These are phyloP conservation scores for Rachicladosporium sp. DNA, from an alignment of 2,329 filamentous ascomycete genomes.

Conservation along the genomic window DNA sequence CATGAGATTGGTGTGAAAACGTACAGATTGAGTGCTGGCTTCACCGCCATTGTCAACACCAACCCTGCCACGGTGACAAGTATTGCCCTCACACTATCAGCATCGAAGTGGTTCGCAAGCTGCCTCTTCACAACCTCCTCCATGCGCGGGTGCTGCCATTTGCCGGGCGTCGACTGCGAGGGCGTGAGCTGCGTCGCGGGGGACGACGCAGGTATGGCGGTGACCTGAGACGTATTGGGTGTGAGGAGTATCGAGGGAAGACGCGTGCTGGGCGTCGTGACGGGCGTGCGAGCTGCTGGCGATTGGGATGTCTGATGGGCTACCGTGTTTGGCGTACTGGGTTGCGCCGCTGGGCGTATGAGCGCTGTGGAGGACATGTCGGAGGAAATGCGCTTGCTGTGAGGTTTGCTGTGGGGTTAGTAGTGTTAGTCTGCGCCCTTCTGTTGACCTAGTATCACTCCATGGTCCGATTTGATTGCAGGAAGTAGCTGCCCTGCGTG, in stretches of 20 bases:
- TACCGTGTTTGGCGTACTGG: no score
- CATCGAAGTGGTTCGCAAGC: constrained; percentile 64
- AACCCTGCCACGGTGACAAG: constrained; percentile 53
- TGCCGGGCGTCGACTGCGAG: constrained; percentile 39
- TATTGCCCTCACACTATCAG: constrained; percentile 61
- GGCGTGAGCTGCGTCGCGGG: constrained; percentile 9
- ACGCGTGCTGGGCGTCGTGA: no score
- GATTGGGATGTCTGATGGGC: no score
- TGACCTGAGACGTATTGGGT: constrained; percentile 1
- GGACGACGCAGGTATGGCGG: constrained; percentile 1
- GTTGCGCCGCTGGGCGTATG: constrained; percentile 2
- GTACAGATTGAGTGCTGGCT: constrained; percentile 24
- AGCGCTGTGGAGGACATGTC: constrained; percentile 18
- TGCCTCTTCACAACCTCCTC: constrained; percentile 76
- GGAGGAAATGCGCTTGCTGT: constrained; percentile 1
- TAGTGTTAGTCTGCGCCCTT: constrained; percentile 2
- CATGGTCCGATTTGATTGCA: no score
- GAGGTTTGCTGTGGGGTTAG: constrained; percentile 6
- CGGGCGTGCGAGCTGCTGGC: no score
- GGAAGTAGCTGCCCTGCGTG: no score
- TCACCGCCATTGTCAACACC: constrained; percentile 35
- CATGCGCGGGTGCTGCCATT: constrained; percentile 82
- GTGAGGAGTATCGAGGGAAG: neutral
- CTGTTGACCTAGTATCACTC: no score
- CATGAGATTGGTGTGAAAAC: constrained; percentile 1